phyloP scores from a whole-genome alignment of 2,329 filamentous ascomycete species.

The Ampelomyces quisqualis region DNA sequence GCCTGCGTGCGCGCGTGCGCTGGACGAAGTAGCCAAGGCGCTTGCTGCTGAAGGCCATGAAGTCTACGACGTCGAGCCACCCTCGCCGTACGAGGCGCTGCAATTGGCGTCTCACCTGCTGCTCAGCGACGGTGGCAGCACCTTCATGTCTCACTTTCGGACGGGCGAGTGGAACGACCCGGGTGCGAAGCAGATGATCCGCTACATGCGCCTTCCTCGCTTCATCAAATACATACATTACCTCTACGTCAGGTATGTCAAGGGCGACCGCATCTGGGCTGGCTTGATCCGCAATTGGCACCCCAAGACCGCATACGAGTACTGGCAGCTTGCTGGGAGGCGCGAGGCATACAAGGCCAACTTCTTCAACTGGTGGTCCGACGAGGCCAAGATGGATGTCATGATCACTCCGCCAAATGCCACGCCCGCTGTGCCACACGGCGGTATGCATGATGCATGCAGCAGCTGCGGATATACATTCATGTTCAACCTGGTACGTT shows the following conservation, averaged over 20 bases:
- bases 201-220: conserved; percentile 70
- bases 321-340: conserved; percentile 77
- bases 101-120: conserved; percentile 76
- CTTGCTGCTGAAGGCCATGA: conserved; percentile 73
- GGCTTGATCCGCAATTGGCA: conserved; percentile 72
- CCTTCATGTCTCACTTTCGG: conserved; percentile 74
- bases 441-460: conserved; percentile 81
- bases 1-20: conserved; percentile 76
- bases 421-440: conserved; percentile 83
- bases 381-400: conserved; percentile 67
- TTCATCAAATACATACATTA: conserved; percentile 84
- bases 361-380: conserved; percentile 87
- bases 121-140: conserved; percentile 79
- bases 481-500: conserved; percentile 77
- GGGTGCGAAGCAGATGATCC: conserved; percentile 73
- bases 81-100: conserved; percentile 71
- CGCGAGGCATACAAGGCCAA: conserved; percentile 74
- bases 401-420: conserved; percentile 84
- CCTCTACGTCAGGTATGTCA: conserved; percentile 83
- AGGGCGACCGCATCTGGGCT: conserved; percentile 74
- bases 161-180: conserved; percentile 76
- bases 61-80: conserved; percentile 65
- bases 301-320: conserved; percentile 71
- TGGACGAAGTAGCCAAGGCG: conserved; percentile 69
- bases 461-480: conserved; percentile 92